Base-by-base conservation (phyloP, 2,329 filamentous ascomycete genomes). In the Colletotrichum godetiae region DNA sequence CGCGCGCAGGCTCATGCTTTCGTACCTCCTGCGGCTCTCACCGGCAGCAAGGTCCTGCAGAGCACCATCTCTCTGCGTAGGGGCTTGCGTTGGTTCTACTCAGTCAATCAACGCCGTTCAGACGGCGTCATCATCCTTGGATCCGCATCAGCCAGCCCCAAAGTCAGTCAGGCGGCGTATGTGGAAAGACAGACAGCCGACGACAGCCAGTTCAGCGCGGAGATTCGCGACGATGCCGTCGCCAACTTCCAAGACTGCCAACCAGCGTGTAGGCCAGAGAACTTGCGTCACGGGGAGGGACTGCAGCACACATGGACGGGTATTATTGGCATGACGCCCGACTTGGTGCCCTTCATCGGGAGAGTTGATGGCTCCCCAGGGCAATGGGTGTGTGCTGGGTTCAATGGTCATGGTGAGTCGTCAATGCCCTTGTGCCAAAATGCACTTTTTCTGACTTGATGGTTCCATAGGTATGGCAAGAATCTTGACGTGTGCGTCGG, bases 291-390 rank as follows among this genome's bases (percentile, higher is more conserved):
- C 11, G 86, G 85, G 0, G 85, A 87, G 74, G 85, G 85, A 0
- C 74, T 86, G 19, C 81, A 85, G 63, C 83, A 87, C 74, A 80
- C 81, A 2, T 88, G 86, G 86, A 85, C 83, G 1, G 86, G 85
- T 0, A 85, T 88, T 72, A 82, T 87, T 46, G 86, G 80, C 13
- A 84, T 86, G 84, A 87, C 85, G 53, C 78, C 81, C 0, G 84
- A 88, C 76, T 84, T 80, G 12, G 84, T 87, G 13, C 86, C 86
- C 0, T 83, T 86, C 71, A 79, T 88, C n/a, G 86, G 86, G 1
- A 76, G 77, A 1, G 76, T 88, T 5, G 79, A 83, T 11, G 79
- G 79, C 0, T 72, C 83, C 8, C 37, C 37, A 19, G 37, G 15
- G 7, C 37, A 42, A 42, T 42, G 37, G 37, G 37, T 42, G 5